phyloP scores from a whole-genome alignment of 2,329 filamentous ascomycete species.

The Capronia coronata region DNA sequence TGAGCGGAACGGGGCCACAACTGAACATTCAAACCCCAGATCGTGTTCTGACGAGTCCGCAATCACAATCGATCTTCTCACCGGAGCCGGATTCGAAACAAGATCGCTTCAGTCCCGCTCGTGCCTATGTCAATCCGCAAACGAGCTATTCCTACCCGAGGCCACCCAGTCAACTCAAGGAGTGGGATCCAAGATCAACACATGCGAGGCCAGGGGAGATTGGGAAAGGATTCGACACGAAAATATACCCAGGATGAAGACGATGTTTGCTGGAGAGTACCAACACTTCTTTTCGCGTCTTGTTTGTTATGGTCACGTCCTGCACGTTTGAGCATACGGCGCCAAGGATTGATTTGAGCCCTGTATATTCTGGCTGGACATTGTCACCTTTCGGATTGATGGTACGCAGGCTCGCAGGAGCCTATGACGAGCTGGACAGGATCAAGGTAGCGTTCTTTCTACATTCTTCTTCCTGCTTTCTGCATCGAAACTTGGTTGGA shows the following conservation, averaged over 20 bases:
- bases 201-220: slow-evolving; percentile 13
- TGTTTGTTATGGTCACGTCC: too few relatives aligned
- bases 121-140: slow-evolving; percentile 43
- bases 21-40: slow-evolving; percentile 30
- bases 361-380: too few relatives aligned
- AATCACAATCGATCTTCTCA: slow-evolving; percentile 24
- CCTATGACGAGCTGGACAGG: too few relatives aligned
- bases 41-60: slow-evolving; percentile 27
- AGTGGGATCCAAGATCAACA: slow-evolving; percentile 24
- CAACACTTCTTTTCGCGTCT: too few relatives aligned
- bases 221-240: neutral
- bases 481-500: too few relatives aligned
- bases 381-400: too few relatives aligned
- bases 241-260: slow-evolving; percentile 4
- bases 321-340: too few relatives aligned
- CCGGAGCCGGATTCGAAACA: slow-evolving; percentile 25
- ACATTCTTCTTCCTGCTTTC: too few relatives aligned
- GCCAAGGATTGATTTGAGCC: too few relatives aligned
- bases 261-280: neutral
- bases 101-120: slow-evolving; percentile 40
- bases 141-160: slow-evolving; percentile 46
- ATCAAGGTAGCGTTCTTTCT: too few relatives aligned
- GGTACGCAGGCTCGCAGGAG: too few relatives aligned
- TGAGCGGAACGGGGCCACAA: slow-evolving; percentile 34
- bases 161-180: slow-evolving; percentile 33